phyloP scores from a whole-genome alignment of 1,139 yeast genomes.

The Candida smagusa region DNA sequence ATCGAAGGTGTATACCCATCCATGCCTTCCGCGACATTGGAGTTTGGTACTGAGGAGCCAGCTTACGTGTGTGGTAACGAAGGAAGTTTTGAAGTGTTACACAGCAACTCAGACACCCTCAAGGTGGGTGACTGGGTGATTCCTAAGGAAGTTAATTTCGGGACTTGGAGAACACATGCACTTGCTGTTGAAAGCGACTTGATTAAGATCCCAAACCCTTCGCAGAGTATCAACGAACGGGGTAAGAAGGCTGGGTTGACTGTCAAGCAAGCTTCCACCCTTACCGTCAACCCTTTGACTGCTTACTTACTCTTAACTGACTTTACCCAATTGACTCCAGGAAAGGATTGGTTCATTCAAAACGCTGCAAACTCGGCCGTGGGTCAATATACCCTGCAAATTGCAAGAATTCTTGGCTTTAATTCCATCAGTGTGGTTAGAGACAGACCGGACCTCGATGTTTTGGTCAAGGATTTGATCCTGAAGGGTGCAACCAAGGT shows the following conservation, averaged over 20 bases:
- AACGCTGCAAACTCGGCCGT: constrained; percentile 97
- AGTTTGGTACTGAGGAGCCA: constrained; percentile 52
- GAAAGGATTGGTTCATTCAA: constrained; percentile 89
- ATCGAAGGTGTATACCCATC: constrained; percentile 92
- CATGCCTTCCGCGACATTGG: constrained; percentile 57
- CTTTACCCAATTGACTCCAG: constrained; percentile 58
- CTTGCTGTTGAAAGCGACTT: constrained; percentile 49
- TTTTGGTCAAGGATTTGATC: constrained; percentile 55
- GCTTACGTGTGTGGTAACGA: constrained; percentile 89
- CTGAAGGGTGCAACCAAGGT: constrained; percentile 81
- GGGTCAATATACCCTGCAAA: constrained; percentile 89
- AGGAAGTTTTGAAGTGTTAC: constrained; percentile 81
- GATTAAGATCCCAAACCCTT: constrained; percentile 49
- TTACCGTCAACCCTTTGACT: constrained; percentile 87
- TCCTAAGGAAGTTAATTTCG: constrained; percentile 79
- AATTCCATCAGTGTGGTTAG: constrained; percentile 87
- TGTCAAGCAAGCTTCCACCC: constrained; percentile 77
- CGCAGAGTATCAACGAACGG: constrained; percentile 23
- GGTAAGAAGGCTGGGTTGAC: constrained; percentile 44
- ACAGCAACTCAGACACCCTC: constrained; percentile 45
- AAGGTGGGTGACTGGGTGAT: constrained; percentile 85
- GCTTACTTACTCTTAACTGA: constrained; percentile 86
- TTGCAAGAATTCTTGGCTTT: constrained; percentile 72
- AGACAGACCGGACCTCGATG: constrained; percentile 72
- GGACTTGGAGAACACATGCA: constrained; percentile 94